Evolutionary conservation across 2,329 filamentous ascomycete genomes (phyloP).

Genomic region (Cladorrhinum sp.): DNA sequence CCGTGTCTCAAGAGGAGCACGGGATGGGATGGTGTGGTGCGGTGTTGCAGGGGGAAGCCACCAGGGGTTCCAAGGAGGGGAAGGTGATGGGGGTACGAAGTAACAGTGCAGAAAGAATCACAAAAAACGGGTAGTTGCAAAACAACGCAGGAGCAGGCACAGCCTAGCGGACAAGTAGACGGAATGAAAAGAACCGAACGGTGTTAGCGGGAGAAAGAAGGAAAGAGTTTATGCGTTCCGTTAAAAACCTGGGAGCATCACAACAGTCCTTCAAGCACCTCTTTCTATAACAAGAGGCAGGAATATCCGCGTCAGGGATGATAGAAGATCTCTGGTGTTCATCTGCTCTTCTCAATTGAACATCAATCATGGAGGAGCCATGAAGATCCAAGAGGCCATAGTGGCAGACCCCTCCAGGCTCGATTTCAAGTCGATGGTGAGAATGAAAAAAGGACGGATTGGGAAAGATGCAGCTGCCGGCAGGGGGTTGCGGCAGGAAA

Average conservation of each 20-base stretch:
- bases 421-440: not conserved
- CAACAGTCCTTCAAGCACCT: not conserved
- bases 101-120: not conserved
- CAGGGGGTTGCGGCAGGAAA: not conserved
- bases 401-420: not conserved
- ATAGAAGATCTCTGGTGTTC: not conserved
- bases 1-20: conserved; percentile 1
- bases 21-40: not conserved
- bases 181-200: conserved; percentile 2
- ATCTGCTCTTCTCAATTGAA: conserved; percentile 13
- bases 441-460: not conserved
- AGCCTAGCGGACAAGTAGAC: conserved; percentile 15
- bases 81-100: conserved; percentile 7
- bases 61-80: conserved; percentile 13
- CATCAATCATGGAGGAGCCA: conserved; percentile 16
- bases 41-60: conserved; percentile 14
- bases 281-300: not conserved
- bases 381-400: not conserved
- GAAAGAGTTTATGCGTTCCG: not conserved
- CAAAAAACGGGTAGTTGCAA: not conserved
- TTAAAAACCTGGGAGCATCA: not conserved
- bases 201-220: not conserved
- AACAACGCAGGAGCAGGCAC: conserved; percentile 20
- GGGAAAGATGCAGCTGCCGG: not conserved
- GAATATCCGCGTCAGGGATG: not conserved